Evolutionary conservation across 805 yeast species (phyloP).

Genomic region (Danielia oregonensis): DNA sequence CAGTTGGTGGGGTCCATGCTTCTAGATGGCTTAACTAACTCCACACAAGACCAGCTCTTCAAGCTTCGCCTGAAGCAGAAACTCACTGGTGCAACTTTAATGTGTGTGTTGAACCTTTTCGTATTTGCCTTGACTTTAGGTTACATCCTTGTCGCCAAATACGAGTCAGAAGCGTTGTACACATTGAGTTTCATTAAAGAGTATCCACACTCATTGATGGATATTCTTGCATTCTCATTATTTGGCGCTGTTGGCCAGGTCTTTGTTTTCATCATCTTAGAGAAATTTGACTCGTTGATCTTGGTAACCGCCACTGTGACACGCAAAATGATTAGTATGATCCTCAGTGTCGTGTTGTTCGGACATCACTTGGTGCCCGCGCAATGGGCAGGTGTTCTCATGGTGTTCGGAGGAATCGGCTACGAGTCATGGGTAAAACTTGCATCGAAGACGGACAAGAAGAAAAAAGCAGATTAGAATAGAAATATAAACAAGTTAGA

Average conservation of each 20-base stretch:
- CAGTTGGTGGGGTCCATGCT: slow-evolving; percentile 62
- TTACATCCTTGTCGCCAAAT: slow-evolving; percentile 45
- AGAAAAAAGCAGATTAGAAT: background rate
- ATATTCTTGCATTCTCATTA: slow-evolving; percentile 62
- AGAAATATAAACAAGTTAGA: too few species aligned
- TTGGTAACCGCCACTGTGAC: slow-evolving; percentile 94
- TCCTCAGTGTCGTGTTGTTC: slow-evolving; percentile 78
- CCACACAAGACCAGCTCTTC: slow-evolving; percentile 87
- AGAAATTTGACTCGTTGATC: slow-evolving; percentile 78
- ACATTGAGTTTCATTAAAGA: slow-evolving; percentile 43
- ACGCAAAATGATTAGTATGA: slow-evolving; percentile 93
- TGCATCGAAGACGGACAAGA: background rate
- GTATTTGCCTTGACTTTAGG: slow-evolving; percentile 43
- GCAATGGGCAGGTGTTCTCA: slow-evolving; percentile 76
- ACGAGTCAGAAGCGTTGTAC: slow-evolving; percentile 44
- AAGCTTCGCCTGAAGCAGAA: slow-evolving; percentile 24
- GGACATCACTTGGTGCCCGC: slow-evolving; percentile 62
- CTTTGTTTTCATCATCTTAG: slow-evolving; percentile 84
- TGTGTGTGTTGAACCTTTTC: slow-evolving; percentile 61
- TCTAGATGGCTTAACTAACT: slow-evolving; percentile 88
- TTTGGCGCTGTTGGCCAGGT: slow-evolving; percentile 92
- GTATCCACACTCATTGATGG: slow-evolving; percentile 54
- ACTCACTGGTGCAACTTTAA: slow-evolving; percentile 82
- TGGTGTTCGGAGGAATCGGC: slow-evolving; percentile 84
- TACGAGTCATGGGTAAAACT: slow-evolving; percentile 58